Base-by-base conservation (phyloP, 2,329 filamentous ascomycete species). In the Ophiostoma australiae region DNA sequence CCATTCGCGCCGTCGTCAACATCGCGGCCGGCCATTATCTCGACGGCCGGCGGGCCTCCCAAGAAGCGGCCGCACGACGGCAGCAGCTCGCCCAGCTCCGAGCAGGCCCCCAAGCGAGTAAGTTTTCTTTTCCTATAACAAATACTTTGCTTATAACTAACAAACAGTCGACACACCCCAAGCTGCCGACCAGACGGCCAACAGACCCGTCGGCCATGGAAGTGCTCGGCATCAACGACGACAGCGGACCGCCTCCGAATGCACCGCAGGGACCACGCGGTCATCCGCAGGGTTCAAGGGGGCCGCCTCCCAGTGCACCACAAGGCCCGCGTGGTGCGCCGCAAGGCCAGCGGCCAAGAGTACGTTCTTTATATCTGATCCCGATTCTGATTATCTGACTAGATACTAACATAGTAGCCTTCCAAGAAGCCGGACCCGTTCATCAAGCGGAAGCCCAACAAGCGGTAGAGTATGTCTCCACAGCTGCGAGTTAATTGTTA, bases 171-270 rank as follows among this genome's bases (percentile, higher is more conserved):
- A 68, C 52, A 44, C 3, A 66, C 61, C 69, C 70, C 31, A 77
- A 73, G 69, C 73, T 74, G 15, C 74, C 76, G 5, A 27, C 6
- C 31, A 74, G 72, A 35, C 76, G 77, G 63, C 76, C 79, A 10
- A 77, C 75, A 10, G 84, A 86, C 70, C 84, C 84, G 1, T 84
- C 84, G 1, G 84, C 84, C 23, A 84, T 86, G 83, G 81, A 83
- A 71, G 81, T 84, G 27, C 78, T 86, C 66, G 84, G 84, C 7
- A 76, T 86, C 73, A 41, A 52, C 68, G 68, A 67, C 44, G 79
- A 76, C 80, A 61, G 70, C 31, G 73, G 74, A 66, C 72, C 76
- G 41, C 63, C 37, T 8, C 37, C 35, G n/a, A 37, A 37, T 27
- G 66, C 55, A 65, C 72, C 35, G 68, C 70, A 33, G 66, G 70